Percentiles rank a stretch among this genome's conserved stretches.
phyloP scores from a whole-genome alignment of 179 eudicot genomes.

The Corrigiola litoralis region DNA sequence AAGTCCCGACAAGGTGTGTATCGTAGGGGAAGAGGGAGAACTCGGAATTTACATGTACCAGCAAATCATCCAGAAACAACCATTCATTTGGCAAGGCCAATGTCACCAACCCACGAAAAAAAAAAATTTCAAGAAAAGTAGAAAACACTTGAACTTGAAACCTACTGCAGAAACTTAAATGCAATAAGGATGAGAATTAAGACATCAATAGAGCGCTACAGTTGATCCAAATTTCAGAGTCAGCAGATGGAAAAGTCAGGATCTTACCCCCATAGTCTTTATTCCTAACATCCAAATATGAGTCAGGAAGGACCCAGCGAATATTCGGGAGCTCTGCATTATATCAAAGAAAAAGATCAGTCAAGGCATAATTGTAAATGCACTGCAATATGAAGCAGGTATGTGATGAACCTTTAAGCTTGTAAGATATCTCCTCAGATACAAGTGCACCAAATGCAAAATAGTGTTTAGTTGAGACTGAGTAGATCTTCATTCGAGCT shows the following conservation, averaged over 20 bases:
- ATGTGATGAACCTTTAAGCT: slow-evolving; percentile 98
- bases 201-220: neutral
- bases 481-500: slow-evolving; percentile 89
- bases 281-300: slow-evolving; percentile 82
- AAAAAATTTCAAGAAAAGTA: too few relatives aligned
- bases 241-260: neutral
- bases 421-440: slow-evolving; percentile 85
- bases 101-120: neutral
- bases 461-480: slow-evolving; percentile 78
- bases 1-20: too few relatives aligned
- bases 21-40: too few relatives aligned
- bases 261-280: slow-evolving; percentile 91
- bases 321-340: slow-evolving; percentile 57
- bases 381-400: too few relatives aligned
- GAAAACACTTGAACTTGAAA: too few relatives aligned
- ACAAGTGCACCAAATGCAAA: slow-evolving; percentile 92
- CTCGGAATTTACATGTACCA: too few relatives aligned
- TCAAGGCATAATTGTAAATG: neutral
- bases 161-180: neutral
- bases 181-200: neutral
- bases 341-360: neutral
- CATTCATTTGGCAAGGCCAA: too few relatives aligned
- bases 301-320: slow-evolving; percentile 94
- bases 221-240: neutral
- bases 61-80: too few relatives aligned